Evolutionary conservation across 495 filamentous ascomycete species (phyloP), one percentile per base, ranked within the genome.

Genomic region (Hypoxylon trugodes): DNA sequence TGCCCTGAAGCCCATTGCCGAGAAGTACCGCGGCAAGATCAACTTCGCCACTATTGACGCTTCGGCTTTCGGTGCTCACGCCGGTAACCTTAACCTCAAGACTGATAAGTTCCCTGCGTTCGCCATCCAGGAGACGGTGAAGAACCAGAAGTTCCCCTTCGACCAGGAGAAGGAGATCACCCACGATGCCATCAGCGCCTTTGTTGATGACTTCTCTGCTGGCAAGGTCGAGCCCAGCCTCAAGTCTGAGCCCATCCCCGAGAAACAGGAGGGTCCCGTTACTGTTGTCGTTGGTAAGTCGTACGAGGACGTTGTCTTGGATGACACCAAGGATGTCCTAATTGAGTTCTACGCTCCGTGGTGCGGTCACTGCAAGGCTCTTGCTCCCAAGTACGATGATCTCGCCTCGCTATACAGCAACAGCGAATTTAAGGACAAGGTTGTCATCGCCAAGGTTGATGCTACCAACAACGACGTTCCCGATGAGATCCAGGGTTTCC

Each of bases 41-140:
- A 97, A 96, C 87, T 92, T 98, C 75, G 95, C 93, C 59, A 98
- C 95, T 66, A 97, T 99, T 70, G 95, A 99, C 73, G 96, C 95
- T 66, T 91, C 91, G 77, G 81, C 91, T 25, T 99, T 93, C 72
- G 96, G 96, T 73, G 92, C 94, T 59, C 95, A 99, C 79, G 95
- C 91, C 60, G 87, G 86, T 67, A 99, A 99, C 84, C 85, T 99
- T 42, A 99, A 99, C 86, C 90, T 99, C 28, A 92, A 97, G 82
- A 84, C 90, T 54, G 89, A 91, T 79, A 90, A 90, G 73, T 99
- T 93, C 88, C 95, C 95, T 37, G 91, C 95, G 32, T 98, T 99
- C 77, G 95, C 93, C 69, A 98, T 99, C 78, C 95, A 99, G 79
- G 92, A 97, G 70, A 92, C 89, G 6, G 83, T 83, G 73, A 98